Evolutionary conservation across 1,139 yeast species (phyloP).

Genomic region (Suhomyces bribrorum): DNA sequence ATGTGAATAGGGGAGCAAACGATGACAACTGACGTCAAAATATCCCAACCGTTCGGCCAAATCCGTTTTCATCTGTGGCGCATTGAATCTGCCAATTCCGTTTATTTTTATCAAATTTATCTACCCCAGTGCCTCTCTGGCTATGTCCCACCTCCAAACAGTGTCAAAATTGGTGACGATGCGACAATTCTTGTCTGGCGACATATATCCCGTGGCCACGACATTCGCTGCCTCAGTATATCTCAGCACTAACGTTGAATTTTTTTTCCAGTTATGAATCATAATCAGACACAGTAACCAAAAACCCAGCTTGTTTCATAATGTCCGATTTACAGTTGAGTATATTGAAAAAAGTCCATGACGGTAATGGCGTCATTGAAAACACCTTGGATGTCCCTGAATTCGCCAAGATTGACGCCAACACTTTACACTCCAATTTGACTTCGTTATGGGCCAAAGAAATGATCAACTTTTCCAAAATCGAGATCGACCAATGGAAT

Average conservation of each 20-base stretch:
- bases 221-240: slow-evolving; percentile 3
- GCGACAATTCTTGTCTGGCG: no score
- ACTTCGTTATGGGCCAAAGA: slow-evolving; percentile 83
- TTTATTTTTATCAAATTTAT: no score
- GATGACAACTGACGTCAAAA: no score
- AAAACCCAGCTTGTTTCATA: slow-evolving; percentile 2
- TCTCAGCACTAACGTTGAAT: slow-evolving; percentile 14
- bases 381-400: slow-evolving; percentile 64
- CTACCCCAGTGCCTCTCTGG: no score
- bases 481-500: slow-evolving; percentile 75
- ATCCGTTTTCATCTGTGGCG: no score
- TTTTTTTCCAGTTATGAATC: slow-evolving; percentile 12
- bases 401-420: slow-evolving; percentile 39
- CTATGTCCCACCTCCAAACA: no score
- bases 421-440: slow-evolving; percentile 65
- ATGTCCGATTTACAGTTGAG: slow-evolving; percentile 60
- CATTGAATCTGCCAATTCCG: no score
- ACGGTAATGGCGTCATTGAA: slow-evolving; percentile 54
- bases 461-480: slow-evolving; percentile 73
- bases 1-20: no score
- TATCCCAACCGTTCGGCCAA: no score
- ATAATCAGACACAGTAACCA: slow-evolving; percentile 2
- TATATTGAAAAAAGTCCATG: slow-evolving; percentile 63
- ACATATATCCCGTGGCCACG: neutral
- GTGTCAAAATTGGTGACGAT: no score